phyloP scores from a whole-genome alignment of 1,284 basidiomycete species.

The Moesziomyces sp. region DNA sequence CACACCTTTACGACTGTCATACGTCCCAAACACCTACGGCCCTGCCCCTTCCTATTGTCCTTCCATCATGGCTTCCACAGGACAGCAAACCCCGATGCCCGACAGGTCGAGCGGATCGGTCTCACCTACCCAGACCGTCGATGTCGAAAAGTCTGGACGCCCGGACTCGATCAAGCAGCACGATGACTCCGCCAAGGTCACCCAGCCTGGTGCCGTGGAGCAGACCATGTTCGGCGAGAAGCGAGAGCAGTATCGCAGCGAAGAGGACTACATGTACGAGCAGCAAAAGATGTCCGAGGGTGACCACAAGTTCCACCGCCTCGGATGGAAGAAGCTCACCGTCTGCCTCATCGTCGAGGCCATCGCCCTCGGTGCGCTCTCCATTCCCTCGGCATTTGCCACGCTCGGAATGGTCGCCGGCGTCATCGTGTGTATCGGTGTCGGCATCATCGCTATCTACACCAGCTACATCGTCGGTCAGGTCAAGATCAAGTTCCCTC shows the following conservation, averaged over 20 bases:
- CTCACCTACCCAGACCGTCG: constrained; percentile 31
- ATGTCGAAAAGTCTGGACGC: constrained; percentile 30
- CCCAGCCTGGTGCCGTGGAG: constrained; percentile 1
- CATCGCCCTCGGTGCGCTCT: constrained; percentile 58
- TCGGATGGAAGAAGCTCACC: constrained; percentile 58
- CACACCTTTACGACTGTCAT: background rate
- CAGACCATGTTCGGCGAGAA: constrained; percentile 53
- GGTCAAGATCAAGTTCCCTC: constrained; percentile 54
- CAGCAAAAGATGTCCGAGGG: constrained; percentile 45
- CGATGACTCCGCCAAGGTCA: constrained; percentile 12
- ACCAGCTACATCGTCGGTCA: constrained; percentile 53
- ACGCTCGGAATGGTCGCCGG: constrained; percentile 61
- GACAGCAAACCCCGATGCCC: constrained; percentile 16
- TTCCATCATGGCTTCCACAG: constrained; percentile 34
- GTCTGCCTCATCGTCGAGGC: constrained; percentile 62
- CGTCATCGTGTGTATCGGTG: constrained; percentile 46
- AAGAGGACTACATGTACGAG: constrained; percentile 54
- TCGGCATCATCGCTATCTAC: constrained; percentile 59
- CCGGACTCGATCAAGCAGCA: constrained; percentile 21
- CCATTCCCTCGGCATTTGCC: constrained; percentile 51
- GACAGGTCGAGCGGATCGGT: constrained; percentile 30
- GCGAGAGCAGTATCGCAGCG: constrained; percentile 48
- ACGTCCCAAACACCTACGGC: background rate
- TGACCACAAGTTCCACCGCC: constrained; percentile 54
- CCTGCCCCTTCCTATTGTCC: background rate